Evolutionary conservation across 371 early-diverging fungal species (phyloP), one percentile per base, ranked within the genome.

Genomic region (Syncephalastrum monosporum): DNA sequence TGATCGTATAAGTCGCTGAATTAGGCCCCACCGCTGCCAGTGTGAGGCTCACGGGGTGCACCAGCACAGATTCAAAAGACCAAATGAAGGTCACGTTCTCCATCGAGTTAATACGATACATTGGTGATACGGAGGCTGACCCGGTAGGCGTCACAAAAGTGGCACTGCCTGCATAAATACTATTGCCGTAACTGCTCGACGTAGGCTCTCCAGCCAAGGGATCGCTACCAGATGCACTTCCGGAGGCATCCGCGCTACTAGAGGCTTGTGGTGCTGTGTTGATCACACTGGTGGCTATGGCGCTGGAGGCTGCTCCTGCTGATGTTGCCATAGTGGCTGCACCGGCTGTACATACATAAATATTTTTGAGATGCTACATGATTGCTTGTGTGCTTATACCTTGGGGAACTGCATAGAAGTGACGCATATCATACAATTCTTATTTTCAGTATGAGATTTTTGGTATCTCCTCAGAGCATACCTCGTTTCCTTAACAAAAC

Each of bases 31-130:
- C 71, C 16, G 80, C 80, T 8, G 71, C 76, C n/a, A 79, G 48
- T 3, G 77, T 79, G 23, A 79, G 41, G n/a, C 63, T 72, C 16
- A 53, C 55, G 45, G 80, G 80, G 27, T 54, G 67, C n/a, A 79
- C 80, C 4, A 55, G 42, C 5, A 79, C 61, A 16, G 72, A 64
- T 25, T 71, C 64, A 42, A 64, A 79, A 13, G 52, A 47, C 80
- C 80, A 79, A 12, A 63, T 42, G 55, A 79, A 71, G 16, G 80
- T 79, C 42, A 76, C 75, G 52, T 79, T 79, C 55, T 75, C 73
- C 42, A 50, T 68, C 19, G 59, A 21, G 47, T 71, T 67, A 14
- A 74, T 72, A 4, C 74, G 71, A 44, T 64, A 76, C 21, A 79
- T 59, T 13, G 80, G 80, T 13, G 69, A 63, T 15, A 72, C 69